Evolutionary conservation across 1,284 basidiomycete species (phyloP).

Genomic region (Ceratobasidium sp.): DNA sequence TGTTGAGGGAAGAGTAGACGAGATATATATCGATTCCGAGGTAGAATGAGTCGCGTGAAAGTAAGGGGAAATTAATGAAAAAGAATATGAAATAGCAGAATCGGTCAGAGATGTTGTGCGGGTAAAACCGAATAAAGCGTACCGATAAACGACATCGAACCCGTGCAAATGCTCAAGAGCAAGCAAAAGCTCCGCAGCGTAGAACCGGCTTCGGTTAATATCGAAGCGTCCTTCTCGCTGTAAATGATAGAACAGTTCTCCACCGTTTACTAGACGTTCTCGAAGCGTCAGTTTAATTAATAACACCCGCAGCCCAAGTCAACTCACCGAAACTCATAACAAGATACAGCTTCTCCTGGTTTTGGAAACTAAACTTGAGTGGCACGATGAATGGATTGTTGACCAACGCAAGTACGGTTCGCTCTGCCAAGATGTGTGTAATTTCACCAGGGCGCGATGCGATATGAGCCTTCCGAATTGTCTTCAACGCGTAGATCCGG

Average conservation of each 20-base stretch:
- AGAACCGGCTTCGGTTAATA: slow-evolving; percentile 93
- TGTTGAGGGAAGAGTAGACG: slow-evolving; percentile 53
- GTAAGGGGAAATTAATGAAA: background rate
- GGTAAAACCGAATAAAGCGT: slow-evolving; percentile 48
- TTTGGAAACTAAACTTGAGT: slow-evolving; percentile 99
- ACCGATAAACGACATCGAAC: slow-evolving; percentile 99
- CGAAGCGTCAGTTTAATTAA: background rate
- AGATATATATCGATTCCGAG: background rate
- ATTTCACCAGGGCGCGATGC: slow-evolving; percentile 97
- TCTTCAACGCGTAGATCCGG: slow-evolving; percentile 98
- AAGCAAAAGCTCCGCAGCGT: slow-evolving; percentile 94
- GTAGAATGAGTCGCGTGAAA: background rate
- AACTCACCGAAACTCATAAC: slow-evolving; percentile 91
- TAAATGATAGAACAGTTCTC: slow-evolving; percentile 97
- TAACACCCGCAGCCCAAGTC: slow-evolving; percentile 1
- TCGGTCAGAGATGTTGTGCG: background rate
- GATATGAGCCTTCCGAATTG: slow-evolving; percentile 98
- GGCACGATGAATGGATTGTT: slow-evolving; percentile 99
- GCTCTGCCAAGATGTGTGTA: slow-evolving; percentile 97
- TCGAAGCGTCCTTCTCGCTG: slow-evolving; percentile 98
- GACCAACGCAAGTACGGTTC: slow-evolving; percentile 96
- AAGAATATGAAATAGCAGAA: background rate
- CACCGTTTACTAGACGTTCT: slow-evolving; percentile 83
- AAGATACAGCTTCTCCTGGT: slow-evolving; percentile 96
- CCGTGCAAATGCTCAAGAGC: slow-evolving; percentile 97